These are phyloP conservation scores for Polygonum maritimum DNA, from an alignment of 148 eudicot genomes.

Conservation along the genomic window DNA sequence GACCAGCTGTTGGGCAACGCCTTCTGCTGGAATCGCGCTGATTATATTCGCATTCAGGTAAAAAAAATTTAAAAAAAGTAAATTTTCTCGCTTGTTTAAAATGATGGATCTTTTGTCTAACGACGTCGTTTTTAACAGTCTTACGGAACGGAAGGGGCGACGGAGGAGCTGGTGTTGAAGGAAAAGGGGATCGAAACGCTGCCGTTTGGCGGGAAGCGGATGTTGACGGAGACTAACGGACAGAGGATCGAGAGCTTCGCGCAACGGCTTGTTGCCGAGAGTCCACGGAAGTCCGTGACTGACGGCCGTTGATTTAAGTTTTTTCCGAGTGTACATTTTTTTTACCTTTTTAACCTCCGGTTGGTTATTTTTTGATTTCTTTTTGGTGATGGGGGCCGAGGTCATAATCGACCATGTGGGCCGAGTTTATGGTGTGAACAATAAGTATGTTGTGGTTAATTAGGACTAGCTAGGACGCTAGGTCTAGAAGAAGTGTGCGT, in stretches of 20 bases:
- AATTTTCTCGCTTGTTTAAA: background rate
- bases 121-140: constrained; percentile 4
- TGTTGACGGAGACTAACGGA: constrained; percentile 73
- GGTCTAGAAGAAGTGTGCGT: background rate
- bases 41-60: constrained; percentile 90
- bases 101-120: background rate
- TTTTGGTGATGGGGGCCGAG: background rate
- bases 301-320: constrained; percentile 51
- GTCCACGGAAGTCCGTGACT: constrained; percentile 67
- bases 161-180: constrained; percentile 34
- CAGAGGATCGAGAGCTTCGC: constrained; percentile 60
- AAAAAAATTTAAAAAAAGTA: background rate
- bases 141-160: constrained; percentile 16
- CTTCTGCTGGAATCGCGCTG: constrained; percentile 67
- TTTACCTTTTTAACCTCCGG: background rate
- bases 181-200: constrained; percentile 68
- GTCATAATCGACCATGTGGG: background rate
- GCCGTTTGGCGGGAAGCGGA: constrained; percentile 85
- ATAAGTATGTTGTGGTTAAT: background rate
- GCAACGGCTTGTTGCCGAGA: constrained; percentile 71
- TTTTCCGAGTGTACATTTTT: background rate
- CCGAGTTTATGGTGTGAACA: background rate
- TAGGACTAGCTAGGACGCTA: background rate
- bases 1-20: constrained; percentile 93
- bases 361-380: background rate